Evolutionary conservation across 768 basidiomycete genomes (phyloP), one percentile per base, ranked within the genome.

Genomic region (Coprinellus micaceus): DNA sequence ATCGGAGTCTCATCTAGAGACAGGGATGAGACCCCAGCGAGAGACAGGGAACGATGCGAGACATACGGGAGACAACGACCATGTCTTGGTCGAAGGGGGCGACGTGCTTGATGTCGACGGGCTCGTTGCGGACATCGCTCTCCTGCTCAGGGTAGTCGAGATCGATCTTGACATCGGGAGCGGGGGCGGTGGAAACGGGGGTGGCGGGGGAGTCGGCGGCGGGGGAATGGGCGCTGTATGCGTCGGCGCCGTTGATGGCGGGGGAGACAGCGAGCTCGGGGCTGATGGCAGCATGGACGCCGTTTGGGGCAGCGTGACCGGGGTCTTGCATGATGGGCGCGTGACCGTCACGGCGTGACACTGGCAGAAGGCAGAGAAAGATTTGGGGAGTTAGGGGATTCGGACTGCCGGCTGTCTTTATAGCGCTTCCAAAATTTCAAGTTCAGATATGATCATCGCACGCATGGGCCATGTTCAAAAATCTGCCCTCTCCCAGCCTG

Each of bases 371-470:
- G 71, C 71, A 78, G 77, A 79, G 82, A 79, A 79, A 80, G 80
- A 82, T 83, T 85, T 84, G 79, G 82, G 81, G 84, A 82, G 76
- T 82, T 81, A 84, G 85, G 82, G 80, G 77, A 79, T 80, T 81
- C 78, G 73, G 76, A 79, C 77, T 76, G 74, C 77, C 76, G 76
- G 80, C 82, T 82, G 84, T 83, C 85, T 86, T 88, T 88, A 88
- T 89, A 88, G 83, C 77, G n/a, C 79, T 76, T 75, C 71, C 75
- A 76, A 37, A 81, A 88, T 80, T 84, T 88, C 87, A 88, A 84
- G 85, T 88, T 88, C 85, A 77, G 84, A 84, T 84, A 49, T n/a
- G n/a, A n/a, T n/a, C n/a, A 84, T 84, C 83, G 82, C 78, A 81
- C 82, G 84, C 85, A 83, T 80, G 84, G 84, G 79, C 83, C 84